A percentile compares a stretch with the other conserved stretches of the same genome.
phyloP scores from a whole-genome alignment of 106 monocot species.

The Agapanthus africanus region DNA sequence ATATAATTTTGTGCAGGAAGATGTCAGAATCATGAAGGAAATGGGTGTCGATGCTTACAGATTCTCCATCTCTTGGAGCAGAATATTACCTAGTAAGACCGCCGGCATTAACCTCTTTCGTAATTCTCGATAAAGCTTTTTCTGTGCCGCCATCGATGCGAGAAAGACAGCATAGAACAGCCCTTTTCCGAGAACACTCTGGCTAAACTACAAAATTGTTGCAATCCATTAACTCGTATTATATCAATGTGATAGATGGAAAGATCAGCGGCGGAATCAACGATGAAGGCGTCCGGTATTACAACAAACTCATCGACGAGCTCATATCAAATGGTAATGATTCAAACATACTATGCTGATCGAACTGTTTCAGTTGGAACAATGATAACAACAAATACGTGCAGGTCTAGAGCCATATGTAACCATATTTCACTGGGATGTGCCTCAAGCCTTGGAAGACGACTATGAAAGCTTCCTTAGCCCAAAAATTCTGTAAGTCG shows the following conservation, averaged over 20 bases:
- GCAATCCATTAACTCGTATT: background rate
- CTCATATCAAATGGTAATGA: background rate
- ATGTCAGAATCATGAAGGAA: conserved; percentile 79
- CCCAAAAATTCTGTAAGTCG: conserved; percentile 34
- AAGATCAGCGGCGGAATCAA: conserved; percentile 1
- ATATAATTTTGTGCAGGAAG: conserved; percentile 75
- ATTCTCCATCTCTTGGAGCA: conserved; percentile 86
- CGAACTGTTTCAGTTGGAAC: background rate
- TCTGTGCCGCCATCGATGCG: no score
- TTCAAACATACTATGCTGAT: background rate
- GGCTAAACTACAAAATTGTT: no score
- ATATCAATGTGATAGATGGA: background rate
- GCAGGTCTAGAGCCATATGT: conserved; percentile 55
- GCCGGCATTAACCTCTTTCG: background rate
- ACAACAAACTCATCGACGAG: conserved; percentile 8
- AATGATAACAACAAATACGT: background rate
- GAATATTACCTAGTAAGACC: conserved; percentile 64
- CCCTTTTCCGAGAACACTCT: background rate
- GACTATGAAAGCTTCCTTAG: conserved; percentile 47
- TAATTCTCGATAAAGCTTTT: no score
- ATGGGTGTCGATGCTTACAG: conserved; percentile 91
- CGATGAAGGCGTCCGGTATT: conserved; percentile 1
- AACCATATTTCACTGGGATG: conserved; percentile 62
- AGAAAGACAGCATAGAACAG: background rate
- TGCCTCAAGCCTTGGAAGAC: conserved; percentile 66